phyloP scores from a whole-genome alignment of 345 rosid genomes.

The Dimocarpus longan region DNA sequence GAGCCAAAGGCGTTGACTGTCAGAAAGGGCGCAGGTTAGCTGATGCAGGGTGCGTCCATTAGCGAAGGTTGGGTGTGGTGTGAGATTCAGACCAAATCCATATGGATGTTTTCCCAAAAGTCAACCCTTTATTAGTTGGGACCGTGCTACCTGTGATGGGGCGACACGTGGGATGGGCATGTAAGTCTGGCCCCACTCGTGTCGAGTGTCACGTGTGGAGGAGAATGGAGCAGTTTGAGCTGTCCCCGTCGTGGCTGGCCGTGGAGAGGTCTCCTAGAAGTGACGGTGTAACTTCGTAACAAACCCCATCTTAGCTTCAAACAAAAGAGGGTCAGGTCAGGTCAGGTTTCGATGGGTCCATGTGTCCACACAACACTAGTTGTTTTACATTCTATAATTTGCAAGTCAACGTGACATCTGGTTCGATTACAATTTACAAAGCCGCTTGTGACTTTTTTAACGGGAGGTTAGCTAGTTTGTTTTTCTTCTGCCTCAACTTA shows the following conservation, averaged over 20 bases:
- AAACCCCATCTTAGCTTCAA: not conserved
- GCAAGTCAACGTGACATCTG: not conserved
- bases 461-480: no score
- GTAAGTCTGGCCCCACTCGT: not conserved
- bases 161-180: slow-evolving; percentile 24
- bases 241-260: slow-evolving; percentile 21
- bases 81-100: slow-evolving; percentile 17
- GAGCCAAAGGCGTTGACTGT: slow-evolving; percentile 48
- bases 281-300: not conserved
- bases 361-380: not conserved
- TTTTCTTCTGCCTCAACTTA: no score
- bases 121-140: slow-evolving; percentile 49
- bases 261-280: not conserved
- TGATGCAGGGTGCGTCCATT: slow-evolving; percentile 11
- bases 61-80: slow-evolving; percentile 30
- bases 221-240: slow-evolving; percentile 35
- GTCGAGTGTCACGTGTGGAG: slow-evolving; percentile 30
- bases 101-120: slow-evolving; percentile 34
- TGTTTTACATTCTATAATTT: not conserved
- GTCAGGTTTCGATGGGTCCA: not conserved
- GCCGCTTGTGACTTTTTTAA: not conserved
- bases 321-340: not conserved
- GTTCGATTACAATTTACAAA: not conserved
- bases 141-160: slow-evolving; percentile 18
- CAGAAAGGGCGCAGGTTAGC: slow-evolving; percentile 62